Evolutionary conservation across 345 rosid genomes (phyloP), one percentile per base, ranked within the genome.

Genomic region (Cochlearia excelsa): DNA sequence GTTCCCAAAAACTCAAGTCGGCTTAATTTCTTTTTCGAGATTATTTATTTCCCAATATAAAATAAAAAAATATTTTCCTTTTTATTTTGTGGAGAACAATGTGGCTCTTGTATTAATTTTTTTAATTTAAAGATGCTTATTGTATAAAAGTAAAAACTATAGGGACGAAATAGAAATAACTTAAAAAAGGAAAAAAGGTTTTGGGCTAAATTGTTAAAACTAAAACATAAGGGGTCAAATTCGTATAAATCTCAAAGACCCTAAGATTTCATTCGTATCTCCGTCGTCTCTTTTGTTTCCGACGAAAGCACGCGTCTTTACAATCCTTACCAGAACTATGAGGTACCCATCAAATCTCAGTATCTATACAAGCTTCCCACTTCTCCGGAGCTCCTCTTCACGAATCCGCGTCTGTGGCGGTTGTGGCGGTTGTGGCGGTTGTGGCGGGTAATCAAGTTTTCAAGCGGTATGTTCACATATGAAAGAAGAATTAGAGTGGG

Each of bases 351-450:
- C 65, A 74, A 71, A 6, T 53, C 67, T 8, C 61, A 61, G 40
- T 41, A 61, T 38, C 82, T 81, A 27, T 86, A 93, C 82, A 76
- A 81, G 78, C 89, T 93, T 61, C 90, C 89, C 26, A 83, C 85
- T 38, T 81, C 89, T 3, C 95, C 99, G 7, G 97, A 88, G 47
- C 84, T 65, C 66, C 96, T 88, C 65, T 92, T 86, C 74, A 26
- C 84, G n/a, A 16, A 16, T 16, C 23, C 23, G 23, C 23, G n/a
- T n/a, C n/a, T n/a, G n/a, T n/a, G n/a, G n/a, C n/a, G n/a, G n/a
- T n/a, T n/a, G n/a, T n/a, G n/a, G n/a, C n/a, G n/a, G n/a, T n/a
- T n/a, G n/a, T n/a, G n/a, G n/a, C n/a, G 23, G 23, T 16, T 16
- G 23, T 16, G 23, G 23, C 23, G 23, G 23, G 23, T 16, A 16